Evolutionary conservation across 2,329 filamentous ascomycete genomes (phyloP), one percentile per base, ranked within the genome.

Genomic region (Diaporthe batatas): DNA sequence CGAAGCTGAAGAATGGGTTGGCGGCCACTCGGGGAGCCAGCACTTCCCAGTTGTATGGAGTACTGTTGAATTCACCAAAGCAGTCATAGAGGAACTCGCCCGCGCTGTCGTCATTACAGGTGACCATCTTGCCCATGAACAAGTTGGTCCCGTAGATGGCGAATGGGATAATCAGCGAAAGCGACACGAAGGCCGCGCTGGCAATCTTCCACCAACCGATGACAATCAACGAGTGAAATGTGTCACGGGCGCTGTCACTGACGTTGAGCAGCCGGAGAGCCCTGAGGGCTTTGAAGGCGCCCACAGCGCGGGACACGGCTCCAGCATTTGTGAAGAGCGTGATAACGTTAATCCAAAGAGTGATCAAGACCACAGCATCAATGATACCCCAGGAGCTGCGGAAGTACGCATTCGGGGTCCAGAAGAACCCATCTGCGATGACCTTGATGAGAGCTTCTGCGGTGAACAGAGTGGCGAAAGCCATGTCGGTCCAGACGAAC

Each of bases 351-450:
- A 98, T 92, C 96, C 96, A 98, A 11, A 99, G 89, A 0, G 96
- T 98, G 71, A 98, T 85, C 68, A 99, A 86, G 76, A 99, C 96
- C 57, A 98, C 83, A 0, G 93, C 94, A 79, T 99, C 96, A 76
- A 99, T 98, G 75, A 98, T 91, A 8, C 96, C 97, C 96, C 96
- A 99, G 0, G 95, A 96, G 79, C 96, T 96, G 78, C 96, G 92
- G 81, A 98, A 94, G 80, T 98, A 99, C 3, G 97, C 97, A 82
- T 99, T 98, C 0, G 96, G 96, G 0, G 96, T 98, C 90, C 94
- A 98, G 81, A 98, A 93, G 78, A 98, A 93, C 10, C 96, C 96
- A 83, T 99, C 96, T 0, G 96, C 96, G 77, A 99, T 91, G 71
- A 97, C 91, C 81, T 99, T 99, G 84, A 99, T 95, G 7, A 91